A percentile compares a stretch with the other conserved stretches of the same genome.
These are phyloP conservation scores for Lentinula boryana DNA, from an alignment of 768 basidiomycete species.

Conservation along the genomic window DNA sequence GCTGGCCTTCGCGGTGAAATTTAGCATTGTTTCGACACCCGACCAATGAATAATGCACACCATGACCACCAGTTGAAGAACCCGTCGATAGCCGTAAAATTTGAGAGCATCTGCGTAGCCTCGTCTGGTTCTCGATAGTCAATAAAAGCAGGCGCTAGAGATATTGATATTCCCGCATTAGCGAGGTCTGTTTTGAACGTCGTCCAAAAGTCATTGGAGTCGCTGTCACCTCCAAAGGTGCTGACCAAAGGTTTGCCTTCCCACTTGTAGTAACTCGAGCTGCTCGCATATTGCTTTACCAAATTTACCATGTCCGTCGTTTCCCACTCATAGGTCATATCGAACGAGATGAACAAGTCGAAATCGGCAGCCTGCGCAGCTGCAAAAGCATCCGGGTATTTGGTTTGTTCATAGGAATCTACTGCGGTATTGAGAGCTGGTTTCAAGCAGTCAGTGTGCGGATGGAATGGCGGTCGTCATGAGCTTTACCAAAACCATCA, in stretches of 20 bases:
- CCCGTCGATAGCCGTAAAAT: slow-evolving; percentile 22
- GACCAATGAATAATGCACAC: slow-evolving; percentile 5
- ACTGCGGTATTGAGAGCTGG: slow-evolving; percentile 19
- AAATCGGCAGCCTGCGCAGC: slow-evolving; percentile 24
- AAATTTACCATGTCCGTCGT: slow-evolving; percentile 15
- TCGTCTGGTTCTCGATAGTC: slow-evolving; percentile 17
- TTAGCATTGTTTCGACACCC: not conserved
- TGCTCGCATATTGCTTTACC: slow-evolving; percentile 20
- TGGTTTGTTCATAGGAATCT: slow-evolving; percentile 18
- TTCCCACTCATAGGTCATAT: slow-evolving; percentile 21
- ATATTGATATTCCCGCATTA: slow-evolving; percentile 19
- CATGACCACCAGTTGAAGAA: slow-evolving; percentile 31
- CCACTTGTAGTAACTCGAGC: slow-evolving; percentile 22
- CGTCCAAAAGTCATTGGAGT: slow-evolving; percentile 20
- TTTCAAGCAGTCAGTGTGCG: no score
- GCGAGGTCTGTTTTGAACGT: slow-evolving; percentile 10
- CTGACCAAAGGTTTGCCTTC: slow-evolving; percentile 24
- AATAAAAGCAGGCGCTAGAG: slow-evolving; percentile 24
- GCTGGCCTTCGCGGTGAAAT: slow-evolving; percentile 9
- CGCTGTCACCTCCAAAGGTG: slow-evolving; percentile 29
- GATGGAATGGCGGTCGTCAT: not conserved
- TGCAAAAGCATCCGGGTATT: slow-evolving; percentile 25
- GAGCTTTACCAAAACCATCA: slow-evolving; percentile 18
- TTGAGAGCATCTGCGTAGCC: slow-evolving; percentile 14
- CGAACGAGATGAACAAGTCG: slow-evolving; percentile 32